Conservation (phyloP, 768 basidiomycete species). For the Floccularia luteovirens region DNA sequence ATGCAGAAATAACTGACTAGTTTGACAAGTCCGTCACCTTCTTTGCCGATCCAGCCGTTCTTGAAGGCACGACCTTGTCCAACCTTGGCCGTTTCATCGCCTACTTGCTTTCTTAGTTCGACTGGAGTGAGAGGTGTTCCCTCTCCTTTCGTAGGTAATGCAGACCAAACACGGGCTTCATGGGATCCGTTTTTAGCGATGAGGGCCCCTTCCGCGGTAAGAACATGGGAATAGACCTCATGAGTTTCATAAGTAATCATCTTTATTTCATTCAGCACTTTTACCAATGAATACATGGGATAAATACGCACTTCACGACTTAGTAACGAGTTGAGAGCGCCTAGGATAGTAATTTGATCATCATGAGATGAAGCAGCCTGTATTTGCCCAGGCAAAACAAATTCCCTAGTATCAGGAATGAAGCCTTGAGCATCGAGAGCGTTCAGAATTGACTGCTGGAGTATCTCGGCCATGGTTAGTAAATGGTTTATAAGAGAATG, state of each 20-base stretch:
- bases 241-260: slow-evolving; percentile 81
- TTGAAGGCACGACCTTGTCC: slow-evolving; percentile 97
- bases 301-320: slow-evolving; percentile 69
- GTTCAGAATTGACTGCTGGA: slow-evolving; percentile 78
- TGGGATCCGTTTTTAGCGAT: slow-evolving; percentile 83
- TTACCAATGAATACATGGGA: background rate
- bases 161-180: slow-evolving; percentile 92
- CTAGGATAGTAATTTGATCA: slow-evolving; percentile 78
- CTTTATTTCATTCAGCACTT: slow-evolving; percentile 26
- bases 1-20: slow-evolving; percentile 54
- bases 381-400: slow-evolving; percentile 58
- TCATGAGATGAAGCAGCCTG: slow-evolving; percentile 58
- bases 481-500: background rate
- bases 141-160: slow-evolving; percentile 63
- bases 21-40: slow-evolving; percentile 81
- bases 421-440: slow-evolving; percentile 47
- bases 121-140: slow-evolving; percentile 58
- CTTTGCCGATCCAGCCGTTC: slow-evolving; percentile 93
- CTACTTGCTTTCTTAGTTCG: slow-evolving; percentile 69
- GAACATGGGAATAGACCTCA: slow-evolving; percentile 63
- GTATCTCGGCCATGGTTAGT: slow-evolving; percentile 56
- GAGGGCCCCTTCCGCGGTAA: slow-evolving; percentile 77
- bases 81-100: slow-evolving; percentile 85
- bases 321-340: slow-evolving; percentile 84
- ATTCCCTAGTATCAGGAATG: slow-evolving; percentile 63